Evolutionary conservation across 2,329 filamentous ascomycete species (phyloP).

Genomic region (Catunica adiposa): DNA sequence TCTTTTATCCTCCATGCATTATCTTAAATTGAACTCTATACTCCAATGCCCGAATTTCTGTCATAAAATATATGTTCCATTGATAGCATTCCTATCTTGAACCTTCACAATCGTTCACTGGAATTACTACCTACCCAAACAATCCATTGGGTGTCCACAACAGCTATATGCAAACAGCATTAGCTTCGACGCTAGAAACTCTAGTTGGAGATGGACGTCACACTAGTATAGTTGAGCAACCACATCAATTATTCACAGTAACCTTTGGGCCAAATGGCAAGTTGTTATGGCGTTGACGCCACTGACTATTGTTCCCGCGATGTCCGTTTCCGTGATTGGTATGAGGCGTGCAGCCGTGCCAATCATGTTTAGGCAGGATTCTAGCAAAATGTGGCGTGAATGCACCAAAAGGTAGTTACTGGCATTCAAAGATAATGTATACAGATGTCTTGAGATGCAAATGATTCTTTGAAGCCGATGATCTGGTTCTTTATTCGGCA

Average conservation of each 20-base stretch:
- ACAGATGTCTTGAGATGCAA: not conserved
- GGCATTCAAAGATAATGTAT: not conserved
- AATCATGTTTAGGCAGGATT: not conserved
- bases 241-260: too few species aligned
- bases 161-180: not conserved
- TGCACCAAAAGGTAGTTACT: not conserved
- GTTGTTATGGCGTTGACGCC: not conserved
- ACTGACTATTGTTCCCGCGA: not conserved
- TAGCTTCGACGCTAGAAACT: not conserved
- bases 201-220: not conserved
- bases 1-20: too few species aligned
- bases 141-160: not conserved
- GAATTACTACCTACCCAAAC: not conserved
- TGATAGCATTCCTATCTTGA: not conserved
- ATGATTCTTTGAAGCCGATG: not conserved
- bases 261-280: too few species aligned
- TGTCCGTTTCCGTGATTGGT: not conserved
- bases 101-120: not conserved
- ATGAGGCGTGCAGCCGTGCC: not conserved
- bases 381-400: not conserved
- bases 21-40: not conserved
- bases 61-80: too few species aligned
- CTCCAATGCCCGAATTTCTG: not conserved
- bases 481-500: not conserved
- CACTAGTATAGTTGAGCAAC: not conserved